phyloP scores from a whole-genome alignment of 768 basidiomycete species.

The Kondoa malvinella region DNA sequence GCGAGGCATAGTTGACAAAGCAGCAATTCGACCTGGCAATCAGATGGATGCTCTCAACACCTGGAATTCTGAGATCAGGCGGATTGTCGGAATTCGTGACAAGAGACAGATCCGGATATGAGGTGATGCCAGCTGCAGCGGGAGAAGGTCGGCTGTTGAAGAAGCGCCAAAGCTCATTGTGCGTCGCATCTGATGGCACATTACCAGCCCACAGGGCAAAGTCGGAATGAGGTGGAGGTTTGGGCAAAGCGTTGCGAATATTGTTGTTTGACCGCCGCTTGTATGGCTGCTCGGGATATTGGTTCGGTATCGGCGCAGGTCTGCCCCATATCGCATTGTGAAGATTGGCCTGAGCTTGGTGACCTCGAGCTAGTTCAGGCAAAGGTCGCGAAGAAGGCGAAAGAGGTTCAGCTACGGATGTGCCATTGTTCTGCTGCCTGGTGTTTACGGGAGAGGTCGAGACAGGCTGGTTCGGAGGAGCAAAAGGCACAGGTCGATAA shows the following conservation, averaged over 20 bases:
- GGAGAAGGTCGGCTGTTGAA: constrained; percentile 40
- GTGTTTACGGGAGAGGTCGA: background rate
- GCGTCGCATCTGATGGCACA: constrained; percentile 61
- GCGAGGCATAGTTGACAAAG: constrained; percentile 69
- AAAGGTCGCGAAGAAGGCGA: constrained; percentile 12
- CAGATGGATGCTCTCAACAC: constrained; percentile 70
- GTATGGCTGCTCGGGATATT: constrained; percentile 3
- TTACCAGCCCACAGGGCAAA: constrained; percentile 88
- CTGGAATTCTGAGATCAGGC: constrained; percentile 28
- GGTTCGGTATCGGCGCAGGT: constrained; percentile 8
- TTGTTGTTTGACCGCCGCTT: background rate
- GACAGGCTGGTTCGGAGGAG: background rate
- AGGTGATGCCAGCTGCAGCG: constrained; percentile 13
- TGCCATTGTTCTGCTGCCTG: background rate
- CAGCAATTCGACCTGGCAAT: constrained; percentile 85
- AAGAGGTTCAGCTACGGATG: background rate
- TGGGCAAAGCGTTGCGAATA: constrained; percentile 18
- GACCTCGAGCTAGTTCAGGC: constrained; percentile 19
- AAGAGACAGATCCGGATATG: background rate
- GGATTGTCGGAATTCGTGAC: constrained; percentile 1
- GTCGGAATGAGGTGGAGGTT: constrained; percentile 24
- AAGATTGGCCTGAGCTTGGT: constrained; percentile 15
- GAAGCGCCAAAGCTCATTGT: constrained; percentile 72
- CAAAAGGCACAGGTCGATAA: background rate
- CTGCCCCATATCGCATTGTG: constrained; percentile 5